These are phyloP conservation scores for Gynostemma pentaphyllum DNA, from an alignment of 306 rosid genomes.

Conservation along the genomic window DNA sequence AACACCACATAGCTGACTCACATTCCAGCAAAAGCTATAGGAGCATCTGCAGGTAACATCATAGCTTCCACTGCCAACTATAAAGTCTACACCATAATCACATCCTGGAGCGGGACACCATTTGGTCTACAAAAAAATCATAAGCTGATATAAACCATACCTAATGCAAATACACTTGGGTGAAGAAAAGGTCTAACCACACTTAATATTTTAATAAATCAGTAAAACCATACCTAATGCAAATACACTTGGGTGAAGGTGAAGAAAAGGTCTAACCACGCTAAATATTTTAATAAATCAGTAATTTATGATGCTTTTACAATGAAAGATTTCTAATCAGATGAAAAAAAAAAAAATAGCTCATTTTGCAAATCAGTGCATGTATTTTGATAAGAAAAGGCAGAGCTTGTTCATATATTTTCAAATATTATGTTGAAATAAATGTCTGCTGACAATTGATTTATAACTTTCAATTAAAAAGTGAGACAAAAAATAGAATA, in stretches of 20 bases:
- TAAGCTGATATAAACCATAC: background rate
- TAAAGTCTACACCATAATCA: slow-evolving; percentile 75
- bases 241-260: too few relatives aligned
- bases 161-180: background rate
- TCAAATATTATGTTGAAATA: background rate
- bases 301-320: background rate
- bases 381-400: background rate
- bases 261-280: too few relatives aligned
- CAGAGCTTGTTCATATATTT: background rate
- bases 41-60: slow-evolving; percentile 90
- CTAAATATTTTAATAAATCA: too few relatives aligned
- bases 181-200: background rate
- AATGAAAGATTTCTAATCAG: background rate
- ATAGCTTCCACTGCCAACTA: slow-evolving; percentile 77
- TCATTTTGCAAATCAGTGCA: background rate
- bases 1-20: slow-evolving; percentile 18
- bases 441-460: background rate
- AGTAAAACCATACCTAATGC: too few relatives aligned
- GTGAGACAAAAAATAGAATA: background rate
- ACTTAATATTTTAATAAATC: background rate
- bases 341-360: background rate
- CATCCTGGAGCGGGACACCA: slow-evolving; percentile 99
- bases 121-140: slow-evolving; percentile 40
- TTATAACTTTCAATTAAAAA: background rate
- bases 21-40: slow-evolving; percentile 88